Evolutionary conservation across 805 yeast genomes (phyloP).

Genomic region (Candida nonsorbophila): DNA sequence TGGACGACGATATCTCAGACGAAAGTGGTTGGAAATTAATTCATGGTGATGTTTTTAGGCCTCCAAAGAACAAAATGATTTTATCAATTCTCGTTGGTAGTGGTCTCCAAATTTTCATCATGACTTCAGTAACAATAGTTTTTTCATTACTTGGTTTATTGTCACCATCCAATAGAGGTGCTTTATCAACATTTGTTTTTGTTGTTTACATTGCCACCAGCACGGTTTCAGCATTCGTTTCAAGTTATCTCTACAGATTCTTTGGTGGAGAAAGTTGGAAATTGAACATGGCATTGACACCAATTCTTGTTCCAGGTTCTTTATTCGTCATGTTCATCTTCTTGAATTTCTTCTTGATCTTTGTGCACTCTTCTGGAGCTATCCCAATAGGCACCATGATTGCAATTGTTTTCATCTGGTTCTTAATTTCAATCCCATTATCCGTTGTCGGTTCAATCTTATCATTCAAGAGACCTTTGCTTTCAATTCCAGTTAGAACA

Average conservation of each 20-base stretch:
- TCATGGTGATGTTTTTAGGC: constrained; percentile 91
- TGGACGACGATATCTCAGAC: constrained; percentile 82
- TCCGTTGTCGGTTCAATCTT: constrained; percentile 78
- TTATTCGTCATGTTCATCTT: constrained; percentile 59
- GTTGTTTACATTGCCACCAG: constrained; percentile 79
- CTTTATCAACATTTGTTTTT: constrained; percentile 86
- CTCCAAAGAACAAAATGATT: constrained; percentile 66
- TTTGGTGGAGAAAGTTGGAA: constrained; percentile 94
- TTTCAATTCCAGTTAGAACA: constrained; percentile 76
- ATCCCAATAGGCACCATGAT: constrained; percentile 88
- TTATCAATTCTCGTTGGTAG: constrained; percentile 82
- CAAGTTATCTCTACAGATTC: constrained; percentile 78
- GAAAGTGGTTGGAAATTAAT: constrained; percentile 97
- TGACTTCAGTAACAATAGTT: constrained; percentile 65
- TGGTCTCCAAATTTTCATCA: constrained; percentile 77
- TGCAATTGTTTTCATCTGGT: constrained; percentile 81
- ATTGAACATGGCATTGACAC: constrained; percentile 75
- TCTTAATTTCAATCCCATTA: constrained; percentile 75
- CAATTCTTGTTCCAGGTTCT: constrained; percentile 77
- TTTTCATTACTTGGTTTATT: constrained; percentile 86
- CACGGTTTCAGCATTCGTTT: constrained; percentile 78
- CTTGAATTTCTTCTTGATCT: constrained; percentile 77
- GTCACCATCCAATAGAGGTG: constrained; percentile 93
- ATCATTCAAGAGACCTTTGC: constrained; percentile 58
- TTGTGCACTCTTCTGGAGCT: constrained; percentile 84